phyloP scores from a whole-genome alignment of 2,329 filamentous ascomycete species.

The Tolypocladium tundrense region DNA sequence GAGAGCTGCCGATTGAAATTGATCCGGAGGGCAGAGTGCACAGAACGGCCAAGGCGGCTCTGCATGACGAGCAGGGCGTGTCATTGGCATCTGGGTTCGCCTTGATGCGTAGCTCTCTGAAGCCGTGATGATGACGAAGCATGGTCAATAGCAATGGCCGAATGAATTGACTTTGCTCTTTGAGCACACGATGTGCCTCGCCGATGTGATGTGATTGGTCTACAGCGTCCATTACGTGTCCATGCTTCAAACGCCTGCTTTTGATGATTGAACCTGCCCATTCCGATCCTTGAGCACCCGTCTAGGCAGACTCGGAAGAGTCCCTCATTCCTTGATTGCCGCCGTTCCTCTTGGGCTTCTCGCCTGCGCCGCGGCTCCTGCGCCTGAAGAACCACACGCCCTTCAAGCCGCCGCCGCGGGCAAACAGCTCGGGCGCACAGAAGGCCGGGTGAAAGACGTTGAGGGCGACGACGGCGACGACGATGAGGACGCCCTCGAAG shows the following conservation, averaged over 20 bases:
- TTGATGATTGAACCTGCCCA: no score
- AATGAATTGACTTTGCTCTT: not conserved
- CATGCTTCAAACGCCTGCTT: not conserved
- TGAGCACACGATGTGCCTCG: not conserved
- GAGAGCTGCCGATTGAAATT: not conserved
- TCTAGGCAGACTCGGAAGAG: not conserved
- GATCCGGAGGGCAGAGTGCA: not conserved
- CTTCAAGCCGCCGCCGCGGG: constrained; percentile 13
- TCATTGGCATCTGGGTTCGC: not conserved
- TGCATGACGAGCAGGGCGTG: not conserved
- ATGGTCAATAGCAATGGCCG: not conserved
- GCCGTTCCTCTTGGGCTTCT: not conserved
- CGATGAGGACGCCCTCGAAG: constrained; percentile 45
- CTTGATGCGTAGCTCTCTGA: constrained; percentile 1
- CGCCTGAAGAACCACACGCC: constrained; percentile 14
- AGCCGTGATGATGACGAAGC: not conserved
- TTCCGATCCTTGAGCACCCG: not conserved
- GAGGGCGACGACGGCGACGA: constrained; percentile 32
- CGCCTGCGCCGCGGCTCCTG: not conserved
- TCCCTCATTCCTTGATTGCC: not conserved
- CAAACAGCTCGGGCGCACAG: constrained; percentile 17
- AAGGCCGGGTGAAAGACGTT: constrained; percentile 26
- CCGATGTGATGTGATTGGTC: not conserved
- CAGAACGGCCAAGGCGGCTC: not conserved
- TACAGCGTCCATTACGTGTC: not conserved